Conservation (phyloP, 1,139 yeast species). For the Wickerhamiella infanticola region DNA sequence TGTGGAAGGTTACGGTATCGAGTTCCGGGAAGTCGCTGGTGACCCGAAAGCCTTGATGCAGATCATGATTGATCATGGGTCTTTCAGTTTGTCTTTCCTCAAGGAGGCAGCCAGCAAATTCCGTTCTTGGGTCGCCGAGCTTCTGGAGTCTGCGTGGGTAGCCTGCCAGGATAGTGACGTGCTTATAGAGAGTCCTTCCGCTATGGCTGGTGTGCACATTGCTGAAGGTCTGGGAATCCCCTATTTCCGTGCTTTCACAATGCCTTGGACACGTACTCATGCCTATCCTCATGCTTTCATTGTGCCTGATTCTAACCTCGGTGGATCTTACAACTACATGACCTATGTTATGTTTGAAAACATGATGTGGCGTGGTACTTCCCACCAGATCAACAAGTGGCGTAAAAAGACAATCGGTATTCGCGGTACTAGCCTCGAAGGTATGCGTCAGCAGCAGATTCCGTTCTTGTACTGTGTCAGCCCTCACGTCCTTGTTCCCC, state of each 20-base stretch:
- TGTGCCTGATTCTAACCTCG: conserved; percentile 84
- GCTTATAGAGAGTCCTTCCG: conserved; percentile 82
- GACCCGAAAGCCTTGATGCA: conserved; percentile 88
- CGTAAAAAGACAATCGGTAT: conserved; percentile 50
- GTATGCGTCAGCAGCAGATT: conserved; percentile 58
- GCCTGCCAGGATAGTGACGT: conserved; percentile 79
- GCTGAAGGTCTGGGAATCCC: conserved; percentile 87
- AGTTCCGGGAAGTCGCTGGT: conserved; percentile 69
- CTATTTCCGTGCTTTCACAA: conserved; percentile 85
- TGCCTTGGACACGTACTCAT: conserved; percentile 96
- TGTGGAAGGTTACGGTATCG: conserved; percentile 51
- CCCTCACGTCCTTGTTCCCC: conserved; percentile 78
- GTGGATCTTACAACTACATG: conserved; percentile 82
- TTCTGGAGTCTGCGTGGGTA: conserved; percentile 58
- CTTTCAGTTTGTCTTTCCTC: conserved; percentile 67
- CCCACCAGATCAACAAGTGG: conserved; percentile 84
- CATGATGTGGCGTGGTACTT: conserved; percentile 84
- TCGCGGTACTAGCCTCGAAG: conserved; percentile 52
- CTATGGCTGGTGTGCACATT: conserved; percentile 89
- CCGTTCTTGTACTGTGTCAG: conserved; percentile 86
- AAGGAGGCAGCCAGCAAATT: conserved; percentile 71
- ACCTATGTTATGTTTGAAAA: conserved; percentile 89
- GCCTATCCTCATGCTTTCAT: conserved; percentile 95
- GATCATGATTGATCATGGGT: conserved; percentile 80
- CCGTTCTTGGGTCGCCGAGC: conserved; percentile 63